Evolutionary conservation across 2,329 filamentous ascomycete species (phyloP).

Genomic region (Piedraia hortae): DNA sequence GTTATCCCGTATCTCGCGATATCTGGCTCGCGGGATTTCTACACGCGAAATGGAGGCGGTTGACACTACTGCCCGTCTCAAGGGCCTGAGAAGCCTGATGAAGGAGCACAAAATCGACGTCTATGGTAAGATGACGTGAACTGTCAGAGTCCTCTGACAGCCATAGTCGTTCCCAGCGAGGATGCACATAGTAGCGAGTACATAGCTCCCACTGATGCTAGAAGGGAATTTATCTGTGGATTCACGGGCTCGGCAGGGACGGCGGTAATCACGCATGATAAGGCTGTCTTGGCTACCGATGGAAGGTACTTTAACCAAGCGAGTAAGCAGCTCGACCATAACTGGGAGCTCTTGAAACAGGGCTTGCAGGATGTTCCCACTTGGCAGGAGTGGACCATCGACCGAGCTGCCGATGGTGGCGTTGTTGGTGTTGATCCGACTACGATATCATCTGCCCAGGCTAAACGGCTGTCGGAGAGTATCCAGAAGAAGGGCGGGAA

Average conservation of each 20-base stretch:
- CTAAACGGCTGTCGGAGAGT: slow-evolving; percentile 53
- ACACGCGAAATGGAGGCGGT: slow-evolving; percentile 56
- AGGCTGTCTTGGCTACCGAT: slow-evolving; percentile 77
- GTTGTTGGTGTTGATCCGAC: slow-evolving; percentile 74
- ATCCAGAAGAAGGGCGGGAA: slow-evolving; percentile 66
- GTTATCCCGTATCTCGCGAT: no score
- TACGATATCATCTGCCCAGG: slow-evolving; percentile 46
- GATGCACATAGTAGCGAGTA: slow-evolving; percentile 96
- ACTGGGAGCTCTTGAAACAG: slow-evolving; percentile 81
- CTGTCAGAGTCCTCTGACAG: slow-evolving; percentile 14
- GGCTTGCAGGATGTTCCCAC: slow-evolving; percentile 82
- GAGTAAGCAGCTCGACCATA: slow-evolving; percentile 61
- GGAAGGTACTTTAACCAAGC: slow-evolving; percentile 97
- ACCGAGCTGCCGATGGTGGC: slow-evolving; percentile 29
- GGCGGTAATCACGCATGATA: slow-evolving; percentile 61
- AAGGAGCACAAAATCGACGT: slow-evolving; percentile 62
- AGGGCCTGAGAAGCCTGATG: slow-evolving; percentile 62
- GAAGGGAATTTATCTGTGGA: slow-evolving; percentile 73
- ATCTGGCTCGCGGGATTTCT: no score
- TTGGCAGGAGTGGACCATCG: slow-evolving; percentile 85
- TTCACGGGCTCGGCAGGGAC: slow-evolving; percentile 90
- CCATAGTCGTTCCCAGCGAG: slow-evolving; percentile 72
- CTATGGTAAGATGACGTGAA: slow-evolving; percentile 36
- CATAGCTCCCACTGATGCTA: slow-evolving; percentile 80
- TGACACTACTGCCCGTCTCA: slow-evolving; percentile 49